Percentiles rank a stretch among this genome's conserved stretches.
These are phyloP conservation scores for Lactarius evosmus DNA, from an alignment of 768 basidiomycete genomes.

Conservation along the genomic window DNA sequence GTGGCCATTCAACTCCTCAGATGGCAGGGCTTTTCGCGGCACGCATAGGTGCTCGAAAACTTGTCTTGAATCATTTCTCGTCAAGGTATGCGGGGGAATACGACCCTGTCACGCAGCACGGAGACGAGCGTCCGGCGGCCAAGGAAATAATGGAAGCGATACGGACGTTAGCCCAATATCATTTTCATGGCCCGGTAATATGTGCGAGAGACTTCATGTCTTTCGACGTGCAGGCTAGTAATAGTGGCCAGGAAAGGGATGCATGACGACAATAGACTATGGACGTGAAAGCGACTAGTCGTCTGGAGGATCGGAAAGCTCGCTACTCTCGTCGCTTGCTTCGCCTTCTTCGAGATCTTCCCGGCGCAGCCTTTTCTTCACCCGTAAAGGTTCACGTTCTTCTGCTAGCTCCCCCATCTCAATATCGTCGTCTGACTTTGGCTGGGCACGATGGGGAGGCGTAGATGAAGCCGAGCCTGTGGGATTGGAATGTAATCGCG, in stretches of 20 bases:
- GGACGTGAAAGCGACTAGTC: slow-evolving; percentile 30
- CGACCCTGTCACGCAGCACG: slow-evolving; percentile 41
- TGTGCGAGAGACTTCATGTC: slow-evolving; percentile 79
- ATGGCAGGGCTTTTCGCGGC: slow-evolving; percentile 84
- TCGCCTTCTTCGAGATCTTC: slow-evolving; percentile 87
- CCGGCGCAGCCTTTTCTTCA: slow-evolving; percentile 48
- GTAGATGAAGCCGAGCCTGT: slow-evolving; percentile 26
- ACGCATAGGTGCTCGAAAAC: slow-evolving; percentile 52
- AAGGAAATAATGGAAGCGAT: slow-evolving; percentile 62
- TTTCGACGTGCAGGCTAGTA: slow-evolving; percentile 48
- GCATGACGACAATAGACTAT: slow-evolving; percentile 7
- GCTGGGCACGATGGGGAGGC: slow-evolving; percentile 23
- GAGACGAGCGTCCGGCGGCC: slow-evolving; percentile 33
- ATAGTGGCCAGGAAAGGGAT: slow-evolving; percentile 20
- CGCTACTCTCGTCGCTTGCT: slow-evolving; percentile 77
- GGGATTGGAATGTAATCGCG: slow-evolving; percentile 2
- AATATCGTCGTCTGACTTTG: slow-evolving; percentile 55
- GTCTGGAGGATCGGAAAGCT: slow-evolving; percentile 73
- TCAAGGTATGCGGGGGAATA: slow-evolving; percentile 72
- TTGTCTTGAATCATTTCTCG: slow-evolving; percentile 86
- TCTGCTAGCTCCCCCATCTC: slow-evolving; percentile 93
- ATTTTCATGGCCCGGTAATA: slow-evolving; percentile 54
- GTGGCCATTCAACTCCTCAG: slow-evolving; percentile 90
- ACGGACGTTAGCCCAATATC: slow-evolving; percentile 48
- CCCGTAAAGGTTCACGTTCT: slow-evolving; percentile 49